Percentiles rank a stretch among this genome's conserved stretches.
These are phyloP conservation scores for Eucalyptus pauciflora DNA, from an alignment of 345 rosid species.

Conservation along the genomic window DNA sequence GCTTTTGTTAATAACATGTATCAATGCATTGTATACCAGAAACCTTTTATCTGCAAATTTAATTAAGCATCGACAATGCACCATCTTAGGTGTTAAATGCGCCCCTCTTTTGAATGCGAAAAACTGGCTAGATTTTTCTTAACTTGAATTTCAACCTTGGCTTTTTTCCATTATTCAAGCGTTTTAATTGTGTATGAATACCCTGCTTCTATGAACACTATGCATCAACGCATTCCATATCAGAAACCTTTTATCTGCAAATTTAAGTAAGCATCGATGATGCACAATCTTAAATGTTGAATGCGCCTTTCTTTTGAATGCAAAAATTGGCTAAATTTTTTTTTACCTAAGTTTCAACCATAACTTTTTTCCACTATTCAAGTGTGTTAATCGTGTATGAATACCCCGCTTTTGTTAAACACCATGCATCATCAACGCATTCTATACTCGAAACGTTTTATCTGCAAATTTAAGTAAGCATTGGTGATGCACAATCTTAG, in stretches of 20 bases:
- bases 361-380: too few relatives aligned
- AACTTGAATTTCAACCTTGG: neutral
- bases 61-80: neutral
- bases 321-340: neutral
- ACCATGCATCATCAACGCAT: neutral
- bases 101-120: neutral
- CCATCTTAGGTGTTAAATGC: neutral
- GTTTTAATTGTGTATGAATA: too few relatives aligned
- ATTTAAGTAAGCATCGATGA: too few relatives aligned
- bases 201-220: too few relatives aligned
- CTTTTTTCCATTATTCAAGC: too few relatives aligned
- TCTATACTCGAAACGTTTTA: too few relatives aligned
- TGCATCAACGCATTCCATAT: too few relatives aligned
- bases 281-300: neutral
- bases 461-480: too few relatives aligned
- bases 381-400: too few relatives aligned
- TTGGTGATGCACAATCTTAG: too few relatives aligned
- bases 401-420: too few relatives aligned
- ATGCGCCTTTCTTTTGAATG: neutral
- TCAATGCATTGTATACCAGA: neutral
- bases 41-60: neutral
- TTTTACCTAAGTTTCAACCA: neutral
- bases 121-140: neutral
- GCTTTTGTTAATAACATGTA: neutral
- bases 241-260: too few relatives aligned